Conservation (phyloP, 164 flowering plant species). For the Vitis rupestris region DNA sequence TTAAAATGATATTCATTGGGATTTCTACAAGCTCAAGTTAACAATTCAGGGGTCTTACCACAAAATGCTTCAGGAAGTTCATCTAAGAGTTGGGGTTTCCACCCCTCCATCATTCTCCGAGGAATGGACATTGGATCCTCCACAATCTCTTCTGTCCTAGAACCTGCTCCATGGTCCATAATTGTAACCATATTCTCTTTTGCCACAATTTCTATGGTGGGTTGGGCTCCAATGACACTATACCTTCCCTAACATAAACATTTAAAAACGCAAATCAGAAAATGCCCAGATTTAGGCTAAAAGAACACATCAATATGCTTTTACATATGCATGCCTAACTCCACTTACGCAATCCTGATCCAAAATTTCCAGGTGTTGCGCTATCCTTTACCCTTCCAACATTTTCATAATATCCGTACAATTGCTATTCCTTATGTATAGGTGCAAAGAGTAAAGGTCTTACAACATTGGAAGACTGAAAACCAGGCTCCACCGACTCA, state of each 20-base stretch:
- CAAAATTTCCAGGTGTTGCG: no score
- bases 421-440: no score
- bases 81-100: slow-evolving; percentile 65
- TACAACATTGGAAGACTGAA: slow-evolving; percentile 48
- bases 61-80: slow-evolving; percentile 84
- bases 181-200: slow-evolving; percentile 71
- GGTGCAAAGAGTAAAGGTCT: slow-evolving; percentile 11
- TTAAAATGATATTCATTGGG: background rate
- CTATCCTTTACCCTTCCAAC: no score
- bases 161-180: slow-evolving; percentile 67
- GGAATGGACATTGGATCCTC: slow-evolving; percentile 82
- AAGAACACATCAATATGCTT: no score
- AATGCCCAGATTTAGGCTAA: background rate
- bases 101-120: slow-evolving; percentile 54
- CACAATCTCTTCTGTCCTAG: slow-evolving; percentile 57
- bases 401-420: no score
- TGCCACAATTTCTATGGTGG: slow-evolving; percentile 77
- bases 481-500: slow-evolving; percentile 80
- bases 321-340: no score
- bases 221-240: slow-evolving; percentile 90
- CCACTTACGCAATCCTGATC: no score
- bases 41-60: slow-evolving; percentile 37
- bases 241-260: slow-evolving; percentile 62
- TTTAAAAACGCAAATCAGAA: background rate
- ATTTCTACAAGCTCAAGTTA: background rate